These are phyloP conservation scores for Talaromyces sp. DNA, from an alignment of 2,329 filamentous ascomycete species.

Conservation along the genomic window DNA sequence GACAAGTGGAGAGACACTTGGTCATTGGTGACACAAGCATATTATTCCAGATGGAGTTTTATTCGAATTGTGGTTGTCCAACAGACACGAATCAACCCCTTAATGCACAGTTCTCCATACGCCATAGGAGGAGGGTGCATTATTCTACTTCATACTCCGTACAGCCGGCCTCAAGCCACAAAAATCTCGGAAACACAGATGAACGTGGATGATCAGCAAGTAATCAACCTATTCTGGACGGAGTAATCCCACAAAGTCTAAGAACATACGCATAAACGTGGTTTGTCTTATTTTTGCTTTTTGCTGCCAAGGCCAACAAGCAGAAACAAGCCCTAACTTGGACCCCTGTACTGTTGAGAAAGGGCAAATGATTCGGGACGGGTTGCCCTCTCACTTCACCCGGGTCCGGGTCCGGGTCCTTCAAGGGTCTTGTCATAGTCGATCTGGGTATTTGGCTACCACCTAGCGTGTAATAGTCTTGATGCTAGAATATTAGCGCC, in stretches of 20 bases:
- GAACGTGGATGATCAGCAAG: neutral
- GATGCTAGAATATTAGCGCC: neutral
- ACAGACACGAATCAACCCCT: neutral
- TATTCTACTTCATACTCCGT: neutral
- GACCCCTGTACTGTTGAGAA: neutral
- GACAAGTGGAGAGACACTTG: neutral
- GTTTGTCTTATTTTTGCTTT: neutral
- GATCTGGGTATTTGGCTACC: neutral
- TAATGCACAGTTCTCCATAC: neutral
- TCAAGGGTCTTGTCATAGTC: neutral
- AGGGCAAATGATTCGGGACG: neutral
- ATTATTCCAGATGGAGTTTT: neutral
- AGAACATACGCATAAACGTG: neutral
- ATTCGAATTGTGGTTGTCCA: neutral
- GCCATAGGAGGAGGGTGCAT: neutral
- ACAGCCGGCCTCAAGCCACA: slow-evolving; percentile 5
- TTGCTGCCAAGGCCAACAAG: neutral
- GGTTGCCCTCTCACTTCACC: neutral
- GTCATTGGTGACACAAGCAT: neutral
- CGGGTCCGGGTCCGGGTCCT: too few species aligned
- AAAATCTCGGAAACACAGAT: neutral
- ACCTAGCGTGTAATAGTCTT: neutral
- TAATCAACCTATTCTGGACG: neutral
- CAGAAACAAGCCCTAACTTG: neutral
- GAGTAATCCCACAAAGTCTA: too few species aligned